Evolutionary conservation across 2,329 filamentous ascomycete species (phyloP), one percentile per base, ranked within the genome.

Genomic region (Neoarthrinium moseri): DNA sequence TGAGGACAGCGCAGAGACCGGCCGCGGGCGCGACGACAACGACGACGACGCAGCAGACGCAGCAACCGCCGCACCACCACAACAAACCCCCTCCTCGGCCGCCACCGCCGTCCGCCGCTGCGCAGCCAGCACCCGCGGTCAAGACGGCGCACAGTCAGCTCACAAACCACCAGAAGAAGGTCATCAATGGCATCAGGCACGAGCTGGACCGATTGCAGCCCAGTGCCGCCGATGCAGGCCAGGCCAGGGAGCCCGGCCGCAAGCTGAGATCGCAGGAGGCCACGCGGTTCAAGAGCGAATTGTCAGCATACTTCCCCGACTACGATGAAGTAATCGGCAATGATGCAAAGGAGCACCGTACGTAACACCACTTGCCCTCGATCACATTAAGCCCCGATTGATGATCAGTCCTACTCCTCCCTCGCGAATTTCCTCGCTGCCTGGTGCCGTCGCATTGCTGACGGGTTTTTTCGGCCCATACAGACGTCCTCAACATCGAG

Each of bases 291-390:
- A 96, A 95, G 75, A 96, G 91, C 68, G 91, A 96, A 62, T 77
- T 97, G 50, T 86, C 91, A 29, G 80, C 83, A 38, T 97, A 96
- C 69, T 96, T 97, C 61, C 84, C 88, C 43, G 91, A 95, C 60
- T 97, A 96, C 67, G 91, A 96, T 67, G 89, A 95, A 63, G 81
- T 96, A 55, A 90, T 97, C 69, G 91, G 89, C 51, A 89, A 95
- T 62, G 85, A 89, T 52, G 81, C 84, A 30, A 86, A 86, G 57
- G 86, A 91, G 67, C 75, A 86, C 56, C 86, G 91, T 91, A 78
- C 64, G 81, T 74, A 30, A 43, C 42, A 46, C 32, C 18, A 26
- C 30, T 38, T 7, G 6, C 5, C 36, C 13, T 17, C 32, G 10
- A 24, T n/a, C 13, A 18, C 18, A 18, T 23, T 38, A 26, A 8